These are phyloP conservation scores for Trypanosoma vivax DNA, from an alignment of 208 protist species.

Conservation along the genomic window DNA sequence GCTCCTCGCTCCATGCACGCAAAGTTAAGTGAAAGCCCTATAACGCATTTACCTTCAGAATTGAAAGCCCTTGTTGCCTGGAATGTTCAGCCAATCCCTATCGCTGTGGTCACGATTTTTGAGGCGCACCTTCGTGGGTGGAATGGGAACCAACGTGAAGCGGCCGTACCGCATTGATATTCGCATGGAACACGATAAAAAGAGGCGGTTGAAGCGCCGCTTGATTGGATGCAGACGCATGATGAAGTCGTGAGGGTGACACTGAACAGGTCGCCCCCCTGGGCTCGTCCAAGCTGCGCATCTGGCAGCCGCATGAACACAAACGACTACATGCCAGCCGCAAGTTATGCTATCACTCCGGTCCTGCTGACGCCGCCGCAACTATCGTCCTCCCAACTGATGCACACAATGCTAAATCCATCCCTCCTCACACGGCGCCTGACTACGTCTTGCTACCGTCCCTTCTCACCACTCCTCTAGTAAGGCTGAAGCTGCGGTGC, in stretches of 20 bases:
- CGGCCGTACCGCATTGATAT: constrained; percentile 78
- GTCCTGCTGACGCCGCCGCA: too few species aligned
- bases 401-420: too few species aligned
- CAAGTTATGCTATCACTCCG: too few species aligned
- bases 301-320: neutral
- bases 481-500: neutral
- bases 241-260: constrained; percentile 75
- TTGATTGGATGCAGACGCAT: constrained; percentile 67
- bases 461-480: too few species aligned
- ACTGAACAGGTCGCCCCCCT: neutral
- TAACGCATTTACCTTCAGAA: neutral
- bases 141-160: constrained; percentile 75
- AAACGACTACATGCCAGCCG: neutral
- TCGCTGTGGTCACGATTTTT: constrained; percentile 59
- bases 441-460: too few species aligned
- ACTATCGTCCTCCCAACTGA: too few species aligned
- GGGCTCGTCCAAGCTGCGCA: neutral
- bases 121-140: constrained; percentile 60
- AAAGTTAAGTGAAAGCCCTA: neutral
- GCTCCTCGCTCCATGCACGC: too few species aligned
- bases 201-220: constrained; percentile 53
- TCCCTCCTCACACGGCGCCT: too few species aligned
- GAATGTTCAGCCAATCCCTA: constrained; percentile 40
- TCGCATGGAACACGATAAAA: constrained; percentile 85
- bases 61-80: neutral